phyloP scores from a whole-genome alignment of 1,284 basidiomycete genomes.

The Hypsizygus ulmarius region DNA sequence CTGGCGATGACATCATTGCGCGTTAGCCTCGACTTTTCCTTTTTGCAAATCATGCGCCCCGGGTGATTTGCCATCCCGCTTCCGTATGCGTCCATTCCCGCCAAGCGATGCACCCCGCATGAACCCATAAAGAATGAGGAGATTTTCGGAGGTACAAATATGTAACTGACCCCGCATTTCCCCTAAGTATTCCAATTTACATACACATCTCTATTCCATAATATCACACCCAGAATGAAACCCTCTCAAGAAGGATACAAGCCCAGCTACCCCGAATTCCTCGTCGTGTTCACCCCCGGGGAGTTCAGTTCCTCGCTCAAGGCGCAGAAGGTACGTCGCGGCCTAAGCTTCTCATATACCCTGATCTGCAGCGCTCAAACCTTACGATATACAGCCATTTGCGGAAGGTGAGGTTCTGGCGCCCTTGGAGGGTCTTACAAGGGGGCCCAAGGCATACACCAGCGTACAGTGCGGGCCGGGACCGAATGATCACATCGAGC shows the following conservation, averaged over 20 bases:
- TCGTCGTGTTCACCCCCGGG: constrained; percentile 29
- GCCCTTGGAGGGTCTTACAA: constrained; percentile 27
- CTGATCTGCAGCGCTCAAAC: no score
- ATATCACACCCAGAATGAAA: constrained; percentile 19
- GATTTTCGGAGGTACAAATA: background rate
- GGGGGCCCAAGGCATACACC: constrained; percentile 35
- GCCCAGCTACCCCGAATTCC: constrained; percentile 27
- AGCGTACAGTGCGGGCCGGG: constrained; percentile 42
- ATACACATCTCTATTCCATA: background rate
- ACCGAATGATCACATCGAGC: constrained; percentile 51
- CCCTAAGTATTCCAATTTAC: background rate
- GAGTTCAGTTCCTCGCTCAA: constrained; percentile 29
- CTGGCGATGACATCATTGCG: no score
- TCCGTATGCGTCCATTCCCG: background rate
- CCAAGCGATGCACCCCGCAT: background rate
- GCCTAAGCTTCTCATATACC: background rate
- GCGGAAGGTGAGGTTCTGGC: constrained; percentile 33
- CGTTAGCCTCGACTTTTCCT: no score
- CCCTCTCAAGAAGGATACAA: constrained; percentile 25
- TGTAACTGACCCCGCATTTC: background rate
- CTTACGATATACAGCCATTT: constrained; percentile 36
- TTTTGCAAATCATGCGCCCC: background rate
- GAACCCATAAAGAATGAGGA: background rate
- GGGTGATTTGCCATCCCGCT: no score
- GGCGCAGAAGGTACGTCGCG: constrained; percentile 21